Evolutionary conservation across 768 basidiomycete genomes (phyloP), one percentile per base, ranked within the genome.

Genomic region (Termitomyces sp.): DNA sequence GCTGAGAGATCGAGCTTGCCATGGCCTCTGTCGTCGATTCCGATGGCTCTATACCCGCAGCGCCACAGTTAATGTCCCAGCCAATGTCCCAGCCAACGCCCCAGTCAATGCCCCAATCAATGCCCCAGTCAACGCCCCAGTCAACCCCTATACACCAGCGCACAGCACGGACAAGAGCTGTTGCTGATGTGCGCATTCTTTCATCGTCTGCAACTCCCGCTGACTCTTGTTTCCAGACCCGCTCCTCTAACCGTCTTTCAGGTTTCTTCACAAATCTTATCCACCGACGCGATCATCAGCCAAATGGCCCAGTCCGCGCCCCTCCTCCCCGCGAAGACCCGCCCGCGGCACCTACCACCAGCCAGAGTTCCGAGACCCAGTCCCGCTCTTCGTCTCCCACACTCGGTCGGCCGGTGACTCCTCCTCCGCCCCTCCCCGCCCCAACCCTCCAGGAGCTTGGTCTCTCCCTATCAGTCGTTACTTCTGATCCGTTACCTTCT

Each of bases 231-330:
- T 49, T 53, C 60, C 62, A 66, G 65, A 44, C 57, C 64, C 68
- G 90, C 56, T 74, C 86, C 39, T 79, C 87, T 27, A 91, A 86
- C 67, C 81, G 91, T 30, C 77, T 93, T 32, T 93, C 92, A 26
- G 91, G 91, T n/a, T 93, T 93, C 72, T 86, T 93, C 69, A 87
- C 83, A 16, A 84, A 83, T 64, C 79, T 93, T 57, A 89, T 93
- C 6, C 85, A 88, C 67, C 83, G 91, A 56, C 81, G 88, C 49
- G 88, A 91, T 62, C 71, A 91, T 62, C 71, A 14, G 66, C 74
- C 30, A n/a, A n/a, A n/a, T n/a, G 3, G 57, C 55, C 5, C 51
- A 61, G 0, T 40, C 70, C 30, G 56, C 73, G 30, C 3, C 30
- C 13, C 37, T 69, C 71, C 72, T 14, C 66, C 73, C 20, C 72